Evolutionary conservation across 23 red algal genomes (phyloP), one percentile per base, ranked within the genome.

Genomic region (Chondrus crispus): DNA sequence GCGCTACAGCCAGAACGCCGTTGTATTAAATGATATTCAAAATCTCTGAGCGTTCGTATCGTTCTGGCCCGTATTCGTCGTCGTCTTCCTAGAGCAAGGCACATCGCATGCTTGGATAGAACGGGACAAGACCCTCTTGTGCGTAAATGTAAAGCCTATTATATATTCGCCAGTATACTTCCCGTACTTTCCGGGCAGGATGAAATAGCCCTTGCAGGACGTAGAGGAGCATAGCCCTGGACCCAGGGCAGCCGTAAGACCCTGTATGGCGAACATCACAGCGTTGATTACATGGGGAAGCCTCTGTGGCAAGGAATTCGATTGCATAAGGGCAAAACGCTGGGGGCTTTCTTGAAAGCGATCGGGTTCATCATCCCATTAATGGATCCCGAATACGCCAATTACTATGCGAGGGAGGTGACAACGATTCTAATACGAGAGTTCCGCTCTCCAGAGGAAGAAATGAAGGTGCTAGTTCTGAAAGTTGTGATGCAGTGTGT

Each of bases 101-200:
- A n/a, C n/a, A n/a, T n/a, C n/a, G n/a, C 26, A 96, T 57, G 32
- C 89, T 70, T 36, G 95, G 95, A 46, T 91, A 96, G 9, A 62
- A 79, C 7, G 95, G 82, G 40, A 93, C 90, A 45, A 96, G 69
- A 28, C 87, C 87, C 38, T 96, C 95, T 48, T 91, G 95, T 43
- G 74, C 87, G 50, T 92, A 93, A 40, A 96, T 89, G 32, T 98
- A 95, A 19, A 98, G 48, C 53, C 46, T 53, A 38, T 98, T 94
- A 66, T 98, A 98, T 79, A 98, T 94, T 42, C 81, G 62, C 97
- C 97, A 99, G 71, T 99, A 99, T 11, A 91, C 89, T 64, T 89
- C 86, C 16, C 94, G 84, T 30, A 99, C 97, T 18, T 93, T 90
- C 46, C 68, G 47, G 22, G 97, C 97, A 13, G 97, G 97, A 46